Conservation (phyloP, 306 rosid genomes). For the Cucurbita moschata region DNA sequence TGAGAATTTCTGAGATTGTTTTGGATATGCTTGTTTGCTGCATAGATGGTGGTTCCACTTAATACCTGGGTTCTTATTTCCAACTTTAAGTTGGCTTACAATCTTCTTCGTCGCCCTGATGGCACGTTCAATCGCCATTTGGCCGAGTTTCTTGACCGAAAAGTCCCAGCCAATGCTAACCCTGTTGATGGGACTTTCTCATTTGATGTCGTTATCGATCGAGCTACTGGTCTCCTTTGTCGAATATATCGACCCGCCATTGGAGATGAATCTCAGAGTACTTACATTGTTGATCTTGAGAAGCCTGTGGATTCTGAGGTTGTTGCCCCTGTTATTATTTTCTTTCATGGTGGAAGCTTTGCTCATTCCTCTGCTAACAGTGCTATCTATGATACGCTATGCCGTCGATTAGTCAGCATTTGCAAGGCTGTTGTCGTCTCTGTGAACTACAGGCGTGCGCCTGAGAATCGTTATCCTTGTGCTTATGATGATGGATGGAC, state of each 20-base stretch:
- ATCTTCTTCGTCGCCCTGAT: constrained; percentile 94
- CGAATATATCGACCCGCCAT: background rate
- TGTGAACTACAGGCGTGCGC: background rate
- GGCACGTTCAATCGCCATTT: constrained; percentile 7
- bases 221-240: background rate
- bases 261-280: background rate
- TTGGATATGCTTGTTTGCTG: constrained; percentile 3
- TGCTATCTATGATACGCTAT: background rate
- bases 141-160: background rate
- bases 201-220: background rate
- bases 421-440: background rate
- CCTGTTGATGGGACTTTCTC: background rate
- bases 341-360: constrained; percentile 53
- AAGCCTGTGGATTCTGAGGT: background rate
- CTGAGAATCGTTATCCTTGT: constrained; percentile 29
- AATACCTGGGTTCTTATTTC: constrained; percentile 98
- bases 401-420: background rate
- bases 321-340: constrained; percentile 66
- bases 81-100: constrained; percentile 85
- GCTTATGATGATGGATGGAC: constrained; percentile 98
- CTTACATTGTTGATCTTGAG: background rate
- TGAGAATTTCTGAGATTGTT: background rate
- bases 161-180: background rate
- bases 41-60: constrained; percentile 82
- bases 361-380: background rate